Evolutionary conservation across 306 rosid species (phyloP).

Genomic region (Astragalus membranaceus): DNA sequence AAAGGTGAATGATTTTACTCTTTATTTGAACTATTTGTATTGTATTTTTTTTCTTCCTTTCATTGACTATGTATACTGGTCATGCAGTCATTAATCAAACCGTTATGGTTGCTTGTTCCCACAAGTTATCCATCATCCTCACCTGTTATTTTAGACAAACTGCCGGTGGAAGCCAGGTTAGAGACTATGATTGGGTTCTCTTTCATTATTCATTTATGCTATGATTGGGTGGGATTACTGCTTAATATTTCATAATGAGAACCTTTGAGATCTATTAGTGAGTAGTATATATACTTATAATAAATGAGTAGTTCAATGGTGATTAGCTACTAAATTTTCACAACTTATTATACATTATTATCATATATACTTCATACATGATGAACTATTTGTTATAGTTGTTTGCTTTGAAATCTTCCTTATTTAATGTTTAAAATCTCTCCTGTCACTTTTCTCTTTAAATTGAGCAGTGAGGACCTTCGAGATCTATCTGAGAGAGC

Average conservation of each 20-base stretch:
- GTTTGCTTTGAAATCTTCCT: not conserved
- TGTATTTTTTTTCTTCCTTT: not conserved
- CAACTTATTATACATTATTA: too few relatives aligned
- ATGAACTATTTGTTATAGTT: not conserved
- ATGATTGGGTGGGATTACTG: too few relatives aligned
- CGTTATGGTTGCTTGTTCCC: conserved; percentile 34
- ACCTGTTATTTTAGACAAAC: conserved; percentile 21
- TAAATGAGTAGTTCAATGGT: too few relatives aligned
- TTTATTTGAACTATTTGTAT: not conserved
- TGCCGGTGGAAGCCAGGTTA: conserved; percentile 28
- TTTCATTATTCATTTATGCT: not conserved
- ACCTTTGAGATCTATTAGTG: too few relatives aligned
- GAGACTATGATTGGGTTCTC: not conserved
- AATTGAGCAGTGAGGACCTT: conserved; percentile 14
- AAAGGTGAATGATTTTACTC: conserved; percentile 18
- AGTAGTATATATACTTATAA: too few relatives aligned
- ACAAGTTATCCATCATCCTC: conserved; percentile 28
- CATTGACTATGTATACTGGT: not conserved
- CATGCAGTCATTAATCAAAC: conserved; percentile 32
- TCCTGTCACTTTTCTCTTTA: not conserved
- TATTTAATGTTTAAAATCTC: too few relatives aligned
- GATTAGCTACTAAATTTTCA: too few relatives aligned
- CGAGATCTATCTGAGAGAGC: conserved; percentile 20
- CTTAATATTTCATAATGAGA: too few relatives aligned
- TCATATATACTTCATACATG: not conserved